These are phyloP conservation scores for Debaryomyces hansenii DNA, from an alignment of 805 yeast genomes.

Conservation along the genomic window DNA sequence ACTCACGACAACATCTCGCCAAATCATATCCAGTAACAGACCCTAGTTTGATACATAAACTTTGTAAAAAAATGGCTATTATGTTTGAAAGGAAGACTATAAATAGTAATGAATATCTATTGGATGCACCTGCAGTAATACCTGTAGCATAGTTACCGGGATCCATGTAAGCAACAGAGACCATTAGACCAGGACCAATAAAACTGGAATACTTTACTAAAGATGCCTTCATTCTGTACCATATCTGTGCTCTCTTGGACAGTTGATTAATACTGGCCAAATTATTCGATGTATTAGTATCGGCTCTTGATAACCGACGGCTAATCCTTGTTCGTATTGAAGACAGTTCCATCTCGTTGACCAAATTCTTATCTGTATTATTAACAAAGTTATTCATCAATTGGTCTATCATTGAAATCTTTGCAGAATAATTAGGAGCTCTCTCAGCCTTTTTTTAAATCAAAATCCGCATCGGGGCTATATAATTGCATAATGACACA, in stretches of 20 bases:
- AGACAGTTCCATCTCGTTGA: no score
- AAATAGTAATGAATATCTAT: conserved; percentile 42
- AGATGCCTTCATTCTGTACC: conserved; percentile 6
- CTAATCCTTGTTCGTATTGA: no score
- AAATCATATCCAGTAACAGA: conserved; percentile 51
- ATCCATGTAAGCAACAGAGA: conserved; percentile 52
- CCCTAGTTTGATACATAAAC: conserved; percentile 46
- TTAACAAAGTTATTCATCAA: no score
- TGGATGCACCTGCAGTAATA: conserved; percentile 47
- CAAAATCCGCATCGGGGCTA: no score
- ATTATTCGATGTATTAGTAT: no score
- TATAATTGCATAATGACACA: no score
- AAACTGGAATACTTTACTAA: conserved; percentile 34
- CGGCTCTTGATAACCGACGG: no score
- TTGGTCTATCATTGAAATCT: no score
- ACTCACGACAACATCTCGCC: conserved; percentile 43
- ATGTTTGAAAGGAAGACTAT: conserved; percentile 43
- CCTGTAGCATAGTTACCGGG: conserved; percentile 55
- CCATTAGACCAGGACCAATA: conserved; percentile 50
- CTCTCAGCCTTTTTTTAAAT: no score
- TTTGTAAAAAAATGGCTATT: conserved; percentile 48
- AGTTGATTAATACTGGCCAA: no score
- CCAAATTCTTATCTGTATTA: no score
- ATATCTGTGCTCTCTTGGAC: background rate
- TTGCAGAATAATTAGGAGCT: no score